Base-by-base conservation (phyloP, 495 filamentous ascomycete species). In the Penicillium silybi region DNA sequence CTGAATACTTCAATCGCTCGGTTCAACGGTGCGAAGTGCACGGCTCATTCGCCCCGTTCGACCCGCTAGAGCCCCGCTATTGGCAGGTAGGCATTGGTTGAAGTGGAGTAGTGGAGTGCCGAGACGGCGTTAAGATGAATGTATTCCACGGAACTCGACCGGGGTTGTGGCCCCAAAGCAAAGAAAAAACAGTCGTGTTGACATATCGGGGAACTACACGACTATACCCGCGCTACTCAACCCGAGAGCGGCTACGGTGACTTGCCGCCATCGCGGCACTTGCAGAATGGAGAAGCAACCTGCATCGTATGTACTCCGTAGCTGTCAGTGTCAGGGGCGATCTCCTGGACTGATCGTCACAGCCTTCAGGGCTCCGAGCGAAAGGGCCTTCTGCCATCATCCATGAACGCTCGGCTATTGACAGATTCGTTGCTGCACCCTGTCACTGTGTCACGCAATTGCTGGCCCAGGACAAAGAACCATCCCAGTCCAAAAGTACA, bases 401-500 rank as follows among this genome's bases (percentile, higher is more conserved):
- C 29, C 29, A 10, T 32, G 29, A 32, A 1, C 1, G 29, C 29
- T 25, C 46, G 46, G 46, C 38, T 49, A 41, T 40, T 29, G 34
- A 27, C 46, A 49, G 44, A 37, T 34, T 6, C 1, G 13, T 32
- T 32, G 29, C 29, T 32, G 29, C 29, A 11, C 11, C 29, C 29
- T 32, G 29, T 32, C 8, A 13, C 8, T 32, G 29, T 13, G 29
- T 32, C 29, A 13, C 9, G 29, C 10, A 13, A 10, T 13, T 32
- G 1, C 29, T 32, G 29, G 29, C 11, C 29, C 29, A 32, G 29
- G 32, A 52, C 48, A 53, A 57, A 53, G 45, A 53, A 53, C 34
- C 34, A 10, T n/a, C 8, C 18, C 39, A 9, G 27, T 50, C 47
- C 47, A 22, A 23, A 17, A 6, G 29, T 42, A 39, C 10, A 9